Evolutionary conservation across 1,139 yeast genomes (phyloP).

Genomic region (Maudiozyma humilis): DNA sequence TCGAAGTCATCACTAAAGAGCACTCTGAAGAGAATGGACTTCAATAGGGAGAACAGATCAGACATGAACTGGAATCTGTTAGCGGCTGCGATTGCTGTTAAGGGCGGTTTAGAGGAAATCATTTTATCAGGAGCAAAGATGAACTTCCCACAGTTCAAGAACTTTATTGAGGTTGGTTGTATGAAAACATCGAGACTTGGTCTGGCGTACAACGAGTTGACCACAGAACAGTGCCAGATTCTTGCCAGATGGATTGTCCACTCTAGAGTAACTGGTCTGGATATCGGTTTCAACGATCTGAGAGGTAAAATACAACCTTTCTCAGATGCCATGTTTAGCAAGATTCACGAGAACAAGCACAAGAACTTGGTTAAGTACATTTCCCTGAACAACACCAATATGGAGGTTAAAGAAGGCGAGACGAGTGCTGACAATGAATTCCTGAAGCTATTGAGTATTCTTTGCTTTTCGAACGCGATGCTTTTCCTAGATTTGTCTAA

Average conservation of each 20-base stretch:
- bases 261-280: constrained; percentile 43
- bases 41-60: constrained; percentile 49
- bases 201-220: constrained; percentile 56
- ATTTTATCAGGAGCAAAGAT: constrained; percentile 68
- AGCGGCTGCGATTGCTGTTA: constrained; percentile 57
- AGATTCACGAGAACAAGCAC: constrained; percentile 20
- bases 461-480: constrained; percentile 45
- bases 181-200: constrained; percentile 51
- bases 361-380: constrained; percentile 36
- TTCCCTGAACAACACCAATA: constrained; percentile 47
- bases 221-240: constrained; percentile 42
- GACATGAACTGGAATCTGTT: constrained; percentile 72
- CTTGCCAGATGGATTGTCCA: constrained; percentile 43
- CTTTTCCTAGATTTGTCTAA: constrained; percentile 62
- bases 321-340: constrained; percentile 33
- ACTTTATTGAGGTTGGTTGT: constrained; percentile 45
- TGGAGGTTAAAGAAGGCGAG: constrained; percentile 31
- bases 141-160: constrained; percentile 44
- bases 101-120: constrained; percentile 68
- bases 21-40: constrained; percentile 44
- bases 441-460: constrained; percentile 25
- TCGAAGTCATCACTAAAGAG: constrained; percentile 30
- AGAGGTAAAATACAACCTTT: constrained; percentile 48
- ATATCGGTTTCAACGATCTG: constrained; percentile 64
- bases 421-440: constrained; percentile 28